Base-by-base conservation (phyloP, 306 rosid species). In the Prunus kanzakura region DNA sequence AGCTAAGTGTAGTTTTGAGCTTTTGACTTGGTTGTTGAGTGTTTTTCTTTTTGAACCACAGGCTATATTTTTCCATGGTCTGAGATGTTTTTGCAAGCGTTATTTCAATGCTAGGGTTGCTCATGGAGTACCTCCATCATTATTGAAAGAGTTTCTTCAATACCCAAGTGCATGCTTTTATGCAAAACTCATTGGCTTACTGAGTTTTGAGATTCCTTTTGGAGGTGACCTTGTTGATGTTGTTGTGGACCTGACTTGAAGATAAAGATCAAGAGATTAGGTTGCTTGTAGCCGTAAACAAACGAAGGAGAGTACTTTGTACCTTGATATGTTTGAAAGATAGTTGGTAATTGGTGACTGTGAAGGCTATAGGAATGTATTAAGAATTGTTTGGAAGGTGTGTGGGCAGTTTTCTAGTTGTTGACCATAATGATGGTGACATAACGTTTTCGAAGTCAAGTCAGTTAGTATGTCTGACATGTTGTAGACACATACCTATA, bases 171-270 rank as follows among this genome's bases (percentile, higher is more conserved):
- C 64, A 58, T 58, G 64, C 16, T 30, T 54, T 22, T 46, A 18
- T 71, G 49, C 51, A 11, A 55, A 32, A 35, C 12, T 71, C 30
- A 54, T 25, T 11, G 45, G 46, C 25, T 29, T 58, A 11, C 74
- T 70, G 75, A 46, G 38, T 67, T 67, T 23, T 8, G 35, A 32
- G 64, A 55, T 32, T 71, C 75, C 51, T 71, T 27, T 35, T 71
- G 52, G 65, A 55, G 52, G 52, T 13, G 22, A 15, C 56, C 18
- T 23, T 52, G 30, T 18, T 30, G 16, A 38, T 20, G 51, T 30
- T 32, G 51, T 4, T 71, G 65, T 55, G 65, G 32, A 71, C 12
- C 50, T 56, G 22, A 55, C 29, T 55, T 35, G 30, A 54, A 55
- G 38, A 16, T 71, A 30, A n/a, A 35, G 74, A 29, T 51, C 74